A percentile compares a stretch with the other conserved stretches of the same genome.
Conservation (phyloP, 139 green algal species). For the Edaphochlamys debaryana region DNA sequence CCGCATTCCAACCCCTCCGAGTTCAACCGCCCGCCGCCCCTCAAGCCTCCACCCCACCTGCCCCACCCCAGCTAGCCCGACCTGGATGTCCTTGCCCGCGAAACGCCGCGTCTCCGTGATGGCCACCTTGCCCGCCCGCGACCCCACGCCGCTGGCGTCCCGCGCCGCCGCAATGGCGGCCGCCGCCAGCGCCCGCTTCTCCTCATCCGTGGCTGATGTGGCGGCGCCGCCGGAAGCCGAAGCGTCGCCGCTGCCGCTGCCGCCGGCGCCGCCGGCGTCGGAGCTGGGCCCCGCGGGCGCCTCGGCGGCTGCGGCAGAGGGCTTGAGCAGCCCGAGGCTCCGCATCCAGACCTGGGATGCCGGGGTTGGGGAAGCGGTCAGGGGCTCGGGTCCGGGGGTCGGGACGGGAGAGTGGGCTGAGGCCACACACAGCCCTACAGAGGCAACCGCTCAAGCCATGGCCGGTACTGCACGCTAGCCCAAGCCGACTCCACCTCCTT, state of each 20-base stretch:
- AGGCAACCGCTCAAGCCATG: too few relatives aligned
- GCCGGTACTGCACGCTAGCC: too few relatives aligned
- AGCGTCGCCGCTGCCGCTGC: neutral
- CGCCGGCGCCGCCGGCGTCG: neutral
- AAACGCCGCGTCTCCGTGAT: constrained; percentile 74
- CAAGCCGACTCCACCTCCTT: too few relatives aligned
- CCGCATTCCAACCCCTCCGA: too few relatives aligned
- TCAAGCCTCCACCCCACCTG: too few relatives aligned
- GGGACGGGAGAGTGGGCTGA: too few relatives aligned
- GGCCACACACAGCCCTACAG: too few relatives aligned
- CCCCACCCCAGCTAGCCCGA: constrained; percentile 35
- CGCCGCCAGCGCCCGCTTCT: constrained; percentile 4
- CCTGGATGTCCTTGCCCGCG: constrained; percentile 84
- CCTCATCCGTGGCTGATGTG: constrained; percentile 29
- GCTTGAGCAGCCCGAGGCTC: constrained; percentile 45
- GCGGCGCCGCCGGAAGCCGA: constrained; percentile 2
- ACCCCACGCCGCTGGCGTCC: constrained; percentile 16
- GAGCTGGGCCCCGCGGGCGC: neutral
- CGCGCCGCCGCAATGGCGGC: constrained; percentile 8
- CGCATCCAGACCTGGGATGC: constrained; percentile 70
- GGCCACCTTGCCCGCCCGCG: constrained; percentile 47
- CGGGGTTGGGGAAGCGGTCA: too few relatives aligned
- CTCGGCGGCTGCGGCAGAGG: too few relatives aligned
- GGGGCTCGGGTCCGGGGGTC: too few relatives aligned
- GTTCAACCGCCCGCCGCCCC: too few relatives aligned